These are phyloP conservation scores for Salix koriyanagi DNA, from an alignment of 345 rosid genomes.

Conservation along the genomic window DNA sequence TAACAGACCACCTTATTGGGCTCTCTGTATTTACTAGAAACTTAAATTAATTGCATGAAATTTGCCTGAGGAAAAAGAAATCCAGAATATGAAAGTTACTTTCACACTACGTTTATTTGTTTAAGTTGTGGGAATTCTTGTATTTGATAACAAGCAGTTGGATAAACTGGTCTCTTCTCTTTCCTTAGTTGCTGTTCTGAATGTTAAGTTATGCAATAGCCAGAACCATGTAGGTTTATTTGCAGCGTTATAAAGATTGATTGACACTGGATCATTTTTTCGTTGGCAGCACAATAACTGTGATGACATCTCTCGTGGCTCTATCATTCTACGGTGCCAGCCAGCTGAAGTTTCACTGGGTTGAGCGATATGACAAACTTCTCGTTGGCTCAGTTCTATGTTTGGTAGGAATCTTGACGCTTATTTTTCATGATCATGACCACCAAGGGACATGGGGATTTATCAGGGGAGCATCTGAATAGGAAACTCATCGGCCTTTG, in stretches of 20 bases:
- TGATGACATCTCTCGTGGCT: slow-evolving; percentile 97
- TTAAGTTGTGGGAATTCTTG: background rate
- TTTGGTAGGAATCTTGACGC: slow-evolving; percentile 85
- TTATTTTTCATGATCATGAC: slow-evolving; percentile 79
- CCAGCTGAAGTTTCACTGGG: slow-evolving; percentile 96
- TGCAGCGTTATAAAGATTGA: background rate
- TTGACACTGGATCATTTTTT: background rate
- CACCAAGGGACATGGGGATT: slow-evolving; percentile 37
- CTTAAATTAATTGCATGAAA: too few species aligned
- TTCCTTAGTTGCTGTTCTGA: background rate
- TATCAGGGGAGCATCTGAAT: slow-evolving; percentile 42
- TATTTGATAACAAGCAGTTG: background rate
- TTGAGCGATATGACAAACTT: slow-evolving; percentile 90
- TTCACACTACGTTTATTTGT: background rate
- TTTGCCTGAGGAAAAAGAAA: background rate
- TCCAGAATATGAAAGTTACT: background rate
- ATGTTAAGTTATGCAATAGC: background rate
- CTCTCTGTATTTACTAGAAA: background rate
- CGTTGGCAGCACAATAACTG: slow-evolving; percentile 72
- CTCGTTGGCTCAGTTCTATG: slow-evolving; percentile 93
- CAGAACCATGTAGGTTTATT: background rate
- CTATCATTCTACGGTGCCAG: slow-evolving; percentile 96
- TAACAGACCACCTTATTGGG: background rate
- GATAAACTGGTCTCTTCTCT: background rate
- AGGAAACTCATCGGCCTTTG: slow-evolving; percentile 62